Evolutionary conservation across 140 eudicot species (phyloP), one percentile per base, ranked within the genome.

Genomic region (Cichorium intybus): DNA sequence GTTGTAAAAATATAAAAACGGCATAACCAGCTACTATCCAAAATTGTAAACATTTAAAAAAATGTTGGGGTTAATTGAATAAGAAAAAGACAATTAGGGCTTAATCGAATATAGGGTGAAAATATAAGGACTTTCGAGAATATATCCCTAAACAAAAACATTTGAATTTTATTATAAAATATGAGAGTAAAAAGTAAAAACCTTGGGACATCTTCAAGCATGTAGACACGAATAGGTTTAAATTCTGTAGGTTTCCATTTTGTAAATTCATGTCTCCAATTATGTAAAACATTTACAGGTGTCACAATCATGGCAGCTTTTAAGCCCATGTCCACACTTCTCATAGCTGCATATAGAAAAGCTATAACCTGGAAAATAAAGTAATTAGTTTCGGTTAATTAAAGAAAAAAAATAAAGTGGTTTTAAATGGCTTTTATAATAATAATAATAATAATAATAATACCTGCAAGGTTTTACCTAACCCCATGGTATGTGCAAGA

Each of bases 401-500:
- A 26, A 65, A 53, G 17, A 58, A 23, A 46, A 12, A 20, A n/a
- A 2, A 45, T 16, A 45, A 5, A 51, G 8, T 24, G 29, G 31
- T 10, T 68, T 35, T 18, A 50, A 37, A 29, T 47, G 71, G 35
- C 22, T 43, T 5, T 60, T 50, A 66, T 63, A 14, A 39, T 53
- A 26, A 24, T 89, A 94, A n/a, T n/a, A n/a, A n/a, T n/a, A n/a
- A n/a, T n/a, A n/a, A n/a, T n/a, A n/a, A n/a, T 53, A 26, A 24
- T 89, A 94, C 99, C 99, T 94, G 99, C 59, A 94, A 72, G 24
- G 97, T 94, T 89, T 94, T 94, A 48, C 99, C 99, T 35, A 93
- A 73, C 17, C 99, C 99, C 99, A 93, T 93, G 37, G 99, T 94
- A 82, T 94, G 99, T 7, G 99, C 99, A 55, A 94, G 92, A 68